Evolutionary conservation across 352 stramenopile genomes (phyloP).

Genomic region (Phytophthora litchii): DNA sequence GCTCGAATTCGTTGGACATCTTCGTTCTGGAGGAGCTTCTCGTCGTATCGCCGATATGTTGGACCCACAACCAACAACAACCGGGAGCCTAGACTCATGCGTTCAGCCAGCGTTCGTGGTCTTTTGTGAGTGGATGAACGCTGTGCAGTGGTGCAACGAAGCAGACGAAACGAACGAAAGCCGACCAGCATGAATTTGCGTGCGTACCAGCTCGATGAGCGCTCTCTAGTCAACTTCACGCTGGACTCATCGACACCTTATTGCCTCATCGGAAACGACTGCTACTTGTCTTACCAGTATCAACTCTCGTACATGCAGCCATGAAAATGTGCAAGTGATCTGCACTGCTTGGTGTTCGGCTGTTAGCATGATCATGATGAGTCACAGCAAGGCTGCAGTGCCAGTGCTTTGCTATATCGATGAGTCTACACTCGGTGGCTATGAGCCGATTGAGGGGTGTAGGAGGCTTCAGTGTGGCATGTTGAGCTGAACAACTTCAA

Average conservation of each 20-base stretch:
- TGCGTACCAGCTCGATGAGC: slow-evolving; percentile 1
- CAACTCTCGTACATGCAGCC: neutral
- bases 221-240: neutral
- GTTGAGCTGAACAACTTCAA: neutral
- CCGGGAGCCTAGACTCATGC: neutral
- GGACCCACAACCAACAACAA: neutral
- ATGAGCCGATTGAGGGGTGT: neutral
- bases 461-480: neutral
- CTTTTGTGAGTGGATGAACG: neutral
- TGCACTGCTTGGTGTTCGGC: neutral
- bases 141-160: neutral
- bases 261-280: neutral
- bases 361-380: neutral
- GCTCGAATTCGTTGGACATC: slow-evolving; percentile 14
- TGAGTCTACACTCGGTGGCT: neutral
- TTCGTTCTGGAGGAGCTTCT: neutral
- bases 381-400: neutral
- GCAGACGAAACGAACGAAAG: slow-evolving; percentile 8
- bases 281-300: neutral
- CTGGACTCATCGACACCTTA: slow-evolving; percentile 1
- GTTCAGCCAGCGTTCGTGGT: slow-evolving; percentile 5
- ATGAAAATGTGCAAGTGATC: neutral
- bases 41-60: neutral
- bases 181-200: slow-evolving; percentile 17
- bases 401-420: neutral